Base-by-base conservation (phyloP, 352 stramenopile species). In the Globisporangium cylindrosporum region DNA sequence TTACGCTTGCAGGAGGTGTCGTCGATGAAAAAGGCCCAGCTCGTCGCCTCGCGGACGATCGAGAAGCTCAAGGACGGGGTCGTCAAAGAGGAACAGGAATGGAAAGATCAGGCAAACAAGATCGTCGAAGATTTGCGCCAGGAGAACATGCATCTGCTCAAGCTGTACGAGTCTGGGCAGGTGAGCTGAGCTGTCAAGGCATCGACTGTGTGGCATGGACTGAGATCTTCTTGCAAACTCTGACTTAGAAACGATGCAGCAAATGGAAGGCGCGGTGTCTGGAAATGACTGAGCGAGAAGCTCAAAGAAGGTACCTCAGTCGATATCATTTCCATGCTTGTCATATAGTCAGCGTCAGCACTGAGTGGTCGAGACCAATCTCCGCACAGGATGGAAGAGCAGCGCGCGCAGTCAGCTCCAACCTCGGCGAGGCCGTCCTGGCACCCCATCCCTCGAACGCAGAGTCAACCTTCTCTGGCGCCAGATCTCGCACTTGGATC, bases 251-350 rank as follows among this genome's bases (percentile, higher is more conserved):
- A 76, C 84, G 84, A 18, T 86, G 79, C 59, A 66, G 75, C 62
- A 92, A 92, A 66, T 92, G 84, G 84, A 92, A 91, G 63, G 72
- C 74, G 46, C 74, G 81, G 12, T 91, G 74, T 46, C 62, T 83
- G 24, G 79, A 84, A 6, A 70, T 91, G 10, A 77, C 74, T 0
- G 77, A 86, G 59, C 67, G 73, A 4, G 78, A 90, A 63, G 63
- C 76, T 2, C 66, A 76, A 41, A 71, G 80, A 48, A 68, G 73
- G 53, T 81, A 49, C 41, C 15, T 49, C 41, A n/a, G 41, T n/a
- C 15, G n/a, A n/a, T 4, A 68, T 32, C 27, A 22, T 32, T 22
- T 43, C 6, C 9, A 18, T n/a, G 29, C n/a, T 7, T 24, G 18
- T 32, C 22, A 10, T 8, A 27, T 29, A 22, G 7, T 32, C 49